Evolutionary conservation across 2,329 filamentous ascomycete genomes (phyloP).

Genomic region (Eutypella sp.): DNA sequence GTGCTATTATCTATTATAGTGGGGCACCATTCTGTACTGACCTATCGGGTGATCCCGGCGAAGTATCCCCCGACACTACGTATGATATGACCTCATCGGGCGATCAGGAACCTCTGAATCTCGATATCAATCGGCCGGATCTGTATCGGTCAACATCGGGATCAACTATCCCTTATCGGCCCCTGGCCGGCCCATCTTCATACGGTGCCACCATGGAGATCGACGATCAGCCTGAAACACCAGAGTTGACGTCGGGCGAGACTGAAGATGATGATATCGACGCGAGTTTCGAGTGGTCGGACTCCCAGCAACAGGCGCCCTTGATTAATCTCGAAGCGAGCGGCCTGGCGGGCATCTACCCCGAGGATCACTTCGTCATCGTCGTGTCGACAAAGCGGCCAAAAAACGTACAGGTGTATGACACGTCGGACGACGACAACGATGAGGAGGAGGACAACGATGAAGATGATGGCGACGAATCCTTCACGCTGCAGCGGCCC

Average conservation of each 20-base stretch:
- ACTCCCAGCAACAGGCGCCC: constrained; percentile 33
- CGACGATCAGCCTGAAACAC: constrained; percentile 25
- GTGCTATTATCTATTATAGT: constrained; percentile 79
- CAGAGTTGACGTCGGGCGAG: constrained; percentile 26
- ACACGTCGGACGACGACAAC: constrained; percentile 8
- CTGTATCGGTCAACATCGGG: constrained; percentile 38
- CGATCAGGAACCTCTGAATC: constrained; percentile 18
- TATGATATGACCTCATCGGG: constrained; percentile 42
- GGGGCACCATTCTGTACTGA: constrained; percentile 78
- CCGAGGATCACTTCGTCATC: constrained; percentile 60
- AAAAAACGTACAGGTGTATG: constrained; percentile 14
- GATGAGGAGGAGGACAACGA: too few relatives aligned
- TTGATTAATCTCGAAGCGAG: constrained; percentile 47
- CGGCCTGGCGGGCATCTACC: constrained; percentile 54
- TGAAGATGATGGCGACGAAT: constrained; percentile 9
- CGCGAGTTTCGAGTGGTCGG: constrained; percentile 43
- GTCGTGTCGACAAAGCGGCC: constrained; percentile 47
- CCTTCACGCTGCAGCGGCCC: background rate
- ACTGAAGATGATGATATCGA: constrained; percentile 37
- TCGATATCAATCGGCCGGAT: constrained; percentile 20
- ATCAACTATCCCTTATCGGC: constrained; percentile 43
- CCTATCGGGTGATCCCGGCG: constrained; percentile 61
- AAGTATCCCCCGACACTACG: constrained; percentile 40
- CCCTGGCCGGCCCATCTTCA: constrained; percentile 39
- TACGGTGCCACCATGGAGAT: constrained; percentile 20